Evolutionary conservation across 2,329 filamentous ascomycete genomes (phyloP), one percentile per base, ranked within the genome.

Genomic region (Exophiala xenobiotica): DNA sequence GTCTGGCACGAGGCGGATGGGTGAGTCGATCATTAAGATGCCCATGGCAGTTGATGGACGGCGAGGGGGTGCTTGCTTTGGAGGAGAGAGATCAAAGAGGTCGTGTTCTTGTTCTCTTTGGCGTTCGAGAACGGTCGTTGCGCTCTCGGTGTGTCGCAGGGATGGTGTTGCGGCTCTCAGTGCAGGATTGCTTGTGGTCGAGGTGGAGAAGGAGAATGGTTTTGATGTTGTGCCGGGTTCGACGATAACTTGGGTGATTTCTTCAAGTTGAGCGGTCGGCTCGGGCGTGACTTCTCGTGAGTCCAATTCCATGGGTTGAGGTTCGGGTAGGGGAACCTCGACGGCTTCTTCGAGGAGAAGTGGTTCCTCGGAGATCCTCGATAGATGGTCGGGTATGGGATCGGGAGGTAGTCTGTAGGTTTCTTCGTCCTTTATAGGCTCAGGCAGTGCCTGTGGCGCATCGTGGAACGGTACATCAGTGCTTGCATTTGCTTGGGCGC

Each of bases 211-310:
- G 14, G 51, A 47, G 37, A 62, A 62, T 3, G 51, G 44, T 19
- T 57, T 52, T 2, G 52, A 53, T 1, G 52, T 37, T 19, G 49
- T 56, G 26, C 52, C 49, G 14, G 56, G 58, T 37, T 59, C 60
- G 4, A 62, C 60, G 35, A 62, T 42, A 19, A 62, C 56, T 49
- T 62, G 60, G 24, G 56, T 62, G 31, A 62, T 59, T 26, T 62
- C 60, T 48, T 62, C 60, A 23, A 62, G 50, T 18, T 57, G 47
- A 23, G 58, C 58, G 2, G 60, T 62, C 8, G 53, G 29, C 27
- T 60, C 58, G n/a, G 50, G 49, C 16, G 52, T 58, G 29, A n/a
- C 43, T 14, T 46, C 43, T 8, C 29, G 46, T 1, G 53, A 42
- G 19, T 45, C 53, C 26, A 59, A 27, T 35, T 62, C 58, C 44